A percentile compares a stretch with the other conserved stretches of the same genome.
phyloP scores from a whole-genome alignment of 331 rosid genomes.

The Malus hybrid region DNA sequence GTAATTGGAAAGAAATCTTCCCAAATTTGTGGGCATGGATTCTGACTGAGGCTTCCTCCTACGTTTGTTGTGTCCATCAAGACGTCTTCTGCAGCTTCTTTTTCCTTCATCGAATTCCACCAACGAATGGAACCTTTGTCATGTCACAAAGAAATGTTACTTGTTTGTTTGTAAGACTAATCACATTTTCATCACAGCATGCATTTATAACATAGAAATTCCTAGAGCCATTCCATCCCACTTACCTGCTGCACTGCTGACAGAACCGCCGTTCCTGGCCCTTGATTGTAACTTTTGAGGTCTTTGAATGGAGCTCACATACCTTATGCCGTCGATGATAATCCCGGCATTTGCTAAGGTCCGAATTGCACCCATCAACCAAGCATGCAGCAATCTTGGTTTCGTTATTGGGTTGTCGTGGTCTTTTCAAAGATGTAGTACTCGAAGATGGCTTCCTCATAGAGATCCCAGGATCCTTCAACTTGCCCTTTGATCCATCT shows the following conservation, averaged over 20 bases:
- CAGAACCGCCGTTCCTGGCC: constrained; percentile 49
- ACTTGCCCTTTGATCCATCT: constrained; percentile 6
- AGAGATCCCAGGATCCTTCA: constrained; percentile 5
- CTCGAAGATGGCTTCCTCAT: constrained; percentile 17
- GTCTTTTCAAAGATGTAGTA: constrained; percentile 31
- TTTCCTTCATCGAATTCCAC: constrained; percentile 53
- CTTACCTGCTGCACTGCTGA: constrained; percentile 64
- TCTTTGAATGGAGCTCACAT: constrained; percentile 51
- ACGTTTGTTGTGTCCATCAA: constrained; percentile 54
- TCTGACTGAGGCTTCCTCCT: constrained; percentile 45
- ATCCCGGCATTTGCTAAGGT: constrained; percentile 48
- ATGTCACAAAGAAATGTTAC: background rate
- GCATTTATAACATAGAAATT: too few species aligned
- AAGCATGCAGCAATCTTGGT: constrained; percentile 37
- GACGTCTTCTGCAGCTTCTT: constrained; percentile 56
- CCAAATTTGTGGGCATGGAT: constrained; percentile 19
- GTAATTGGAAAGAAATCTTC: constrained; percentile 20
- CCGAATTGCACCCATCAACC: constrained; percentile 50
- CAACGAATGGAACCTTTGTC: constrained; percentile 49
- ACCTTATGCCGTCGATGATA: constrained; percentile 55
- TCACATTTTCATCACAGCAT: too few species aligned
- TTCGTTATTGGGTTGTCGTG: constrained; percentile 19
- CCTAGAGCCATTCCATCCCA: background rate
- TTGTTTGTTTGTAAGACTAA: too few species aligned
- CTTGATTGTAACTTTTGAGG: constrained; percentile 32